Evolutionary conservation across 768 basidiomycete species (phyloP), one percentile per base, ranked within the genome.

Genomic region (Obba rivulosa): DNA sequence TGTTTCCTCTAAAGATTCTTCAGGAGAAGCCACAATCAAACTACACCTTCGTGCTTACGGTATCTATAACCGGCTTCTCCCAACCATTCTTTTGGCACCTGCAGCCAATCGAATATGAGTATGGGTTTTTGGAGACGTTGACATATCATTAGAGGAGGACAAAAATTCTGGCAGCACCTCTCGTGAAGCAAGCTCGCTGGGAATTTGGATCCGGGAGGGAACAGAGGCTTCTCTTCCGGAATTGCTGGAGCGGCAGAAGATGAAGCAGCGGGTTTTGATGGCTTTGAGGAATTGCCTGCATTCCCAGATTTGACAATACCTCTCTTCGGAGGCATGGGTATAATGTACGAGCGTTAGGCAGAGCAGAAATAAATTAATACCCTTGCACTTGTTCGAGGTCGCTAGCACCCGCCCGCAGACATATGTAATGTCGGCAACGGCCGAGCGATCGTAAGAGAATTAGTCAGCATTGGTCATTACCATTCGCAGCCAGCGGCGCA

Each of bases 41-140:
- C 25, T 7, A 40, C 35, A 37, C 20, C 9, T 50, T 34, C 22
- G 48, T 35, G 57, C 64, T 65, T 61, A 91, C 89, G 22, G 87
- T 79, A 46, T 92, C 83, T n/a, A 95, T 77, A 8, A 67, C 57
- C 1, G 93, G 86, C 52, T 85, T 84, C 49, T 92, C 89, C 91
- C 91, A 95, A 2, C 87, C 91, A 43, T 78, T 75, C 66, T 94
- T 93, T 61, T 92, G 89, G 61, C 91, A 94, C 66, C 87, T 89
- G 45, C 14, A 31, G 34, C n/a, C 51, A 31, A 31, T 31, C 40
- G 17, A 35, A 46, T 22, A 50, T 38, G 25, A 45, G 42, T n/a
- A 36, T 17, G 17, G 23, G n/a, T n/a, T n/a, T n/a, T n/a, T n/a
- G n/a, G 8, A 38, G 8, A 16, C 22, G 43, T 24, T 4, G 43